Base-by-base conservation (phyloP, 768 basidiomycete genomes). In the Termitomyces sp. region DNA sequence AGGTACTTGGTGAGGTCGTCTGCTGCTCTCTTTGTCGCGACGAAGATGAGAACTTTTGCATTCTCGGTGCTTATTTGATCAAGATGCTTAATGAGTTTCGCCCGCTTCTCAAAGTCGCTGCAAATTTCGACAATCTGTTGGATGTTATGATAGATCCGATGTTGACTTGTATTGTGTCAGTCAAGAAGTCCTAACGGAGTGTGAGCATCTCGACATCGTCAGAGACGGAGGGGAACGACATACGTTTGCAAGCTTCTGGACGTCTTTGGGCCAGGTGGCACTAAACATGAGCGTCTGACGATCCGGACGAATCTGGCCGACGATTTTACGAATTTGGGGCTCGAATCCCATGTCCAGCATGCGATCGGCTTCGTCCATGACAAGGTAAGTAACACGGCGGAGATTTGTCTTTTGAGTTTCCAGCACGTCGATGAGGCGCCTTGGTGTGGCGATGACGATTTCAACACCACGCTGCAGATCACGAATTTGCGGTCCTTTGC, bases 291-390 rank as follows among this genome's bases (percentile, higher is more conserved):
- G 82, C 1, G 97, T 99, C 70, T 99, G 97, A 67, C 97, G 85
- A 77, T 99, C 97, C 44, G 97, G 97, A 40, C 97, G 87, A 68
- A 99, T 95, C 73, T 99, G 97, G 64, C 87, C 80, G 64, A 98
- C 92, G 63, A 99, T 98, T 77, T 98, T 98, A 69, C 95, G 83
- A 70, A 99, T 98, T 72, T 99, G 97, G 54, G 97, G 97, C 76
- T 99, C 97, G 77, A 99, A 99, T 80, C 97, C 97, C 97, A 99
- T 99, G 79, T 99, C 97, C 62, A 99, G 83, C 97, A 99, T 99
- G 68, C 97, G 92, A 78, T 99, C 97, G 46, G 97, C 97, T 74
- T 99, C 97, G 68, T 99, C 97, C 87, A 99, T 92, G 69, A 99
- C 97, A 42, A 99, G 82, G 73, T 98, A 99, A 22, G 97, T 99